These are phyloP conservation scores for Arabidopsis thaliana DNA, from an alignment of 345 rosid species.

Conservation along the genomic window TAIR10.1 NC_003076.8:5676501-5677000, in stretches of 20 bases:
- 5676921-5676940: slow-evolving; percentile 96
- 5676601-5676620: slow-evolving; percentile 48
- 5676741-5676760: slow-evolving; percentile 99
- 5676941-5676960: slow-evolving; percentile 96
- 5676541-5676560: slow-evolving; percentile 64
- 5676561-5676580: slow-evolving; percentile 76
- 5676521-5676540: slow-evolving; percentile 38
- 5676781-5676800: slow-evolving; percentile 98
- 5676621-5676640: not conserved
- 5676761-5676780: slow-evolving; percentile 91
- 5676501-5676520: slow-evolving; percentile 38
- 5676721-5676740: slow-evolving; percentile 74
- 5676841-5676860: slow-evolving; percentile 84
- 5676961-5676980: slow-evolving; percentile 92
- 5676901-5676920: slow-evolving; percentile 93
- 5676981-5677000: slow-evolving; percentile 55
- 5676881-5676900: slow-evolving; percentile 93
- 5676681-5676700: not conserved
- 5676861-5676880: slow-evolving; percentile 99
- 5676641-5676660: not conserved
- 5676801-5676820: slow-evolving; percentile 96
- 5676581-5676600: slow-evolving; percentile 92
- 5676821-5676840: slow-evolving; percentile 73
- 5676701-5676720: slow-evolving; percentile 76
- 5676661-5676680: not conserved